A percentile compares a stretch with the other conserved stretches of the same genome.
Evolutionary conservation across 768 basidiomycete species (phyloP).

Genomic region (Mycena vitilis): DNA sequence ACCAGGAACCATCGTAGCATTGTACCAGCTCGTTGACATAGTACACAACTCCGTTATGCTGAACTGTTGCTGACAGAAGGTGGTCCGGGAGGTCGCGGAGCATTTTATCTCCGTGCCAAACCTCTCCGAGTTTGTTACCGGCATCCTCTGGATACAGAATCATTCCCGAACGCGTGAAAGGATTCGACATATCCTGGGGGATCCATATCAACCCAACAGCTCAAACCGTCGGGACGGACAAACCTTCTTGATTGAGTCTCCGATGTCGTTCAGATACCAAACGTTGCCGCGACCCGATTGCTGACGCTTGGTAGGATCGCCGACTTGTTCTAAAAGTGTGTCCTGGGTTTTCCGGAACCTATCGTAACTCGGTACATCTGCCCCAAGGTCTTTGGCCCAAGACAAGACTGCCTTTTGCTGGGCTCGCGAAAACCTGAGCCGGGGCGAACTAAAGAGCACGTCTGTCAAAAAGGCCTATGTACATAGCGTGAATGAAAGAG

Average conservation of each 20-base stretch:
- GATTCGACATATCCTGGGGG: conserved; percentile 14
- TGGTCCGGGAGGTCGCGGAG: conserved; percentile 41
- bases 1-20: conserved; percentile 25
- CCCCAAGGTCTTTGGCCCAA: conserved; percentile 46
- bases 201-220: neutral
- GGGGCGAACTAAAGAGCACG: conserved; percentile 47
- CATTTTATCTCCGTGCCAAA: conserved; percentile 47
- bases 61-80: conserved; percentile 42
- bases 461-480: conserved; percentile 46
- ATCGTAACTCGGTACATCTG: conserved; percentile 43
- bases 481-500: neutral
- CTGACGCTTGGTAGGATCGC: conserved; percentile 41
- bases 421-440: conserved; percentile 44
- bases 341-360: conserved; percentile 38
- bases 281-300: conserved; percentile 29
- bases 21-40: conserved; percentile 44
- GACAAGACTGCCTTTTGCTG: conserved; percentile 44
- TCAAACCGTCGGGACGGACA: neutral
- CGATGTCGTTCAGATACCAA: conserved; percentile 30
- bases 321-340: conserved; percentile 34
- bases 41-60: conserved; percentile 33
- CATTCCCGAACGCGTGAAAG: conserved; percentile 20
- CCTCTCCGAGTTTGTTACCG: conserved; percentile 35
- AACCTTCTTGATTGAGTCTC: conserved; percentile 26
- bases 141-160: conserved; percentile 41